Percentiles rank a stretch among this genome's conserved stretches.
phyloP scores from a whole-genome alignment of 2,329 filamentous ascomycete genomes.

The Paracorniculantispora psalliotae region DNA sequence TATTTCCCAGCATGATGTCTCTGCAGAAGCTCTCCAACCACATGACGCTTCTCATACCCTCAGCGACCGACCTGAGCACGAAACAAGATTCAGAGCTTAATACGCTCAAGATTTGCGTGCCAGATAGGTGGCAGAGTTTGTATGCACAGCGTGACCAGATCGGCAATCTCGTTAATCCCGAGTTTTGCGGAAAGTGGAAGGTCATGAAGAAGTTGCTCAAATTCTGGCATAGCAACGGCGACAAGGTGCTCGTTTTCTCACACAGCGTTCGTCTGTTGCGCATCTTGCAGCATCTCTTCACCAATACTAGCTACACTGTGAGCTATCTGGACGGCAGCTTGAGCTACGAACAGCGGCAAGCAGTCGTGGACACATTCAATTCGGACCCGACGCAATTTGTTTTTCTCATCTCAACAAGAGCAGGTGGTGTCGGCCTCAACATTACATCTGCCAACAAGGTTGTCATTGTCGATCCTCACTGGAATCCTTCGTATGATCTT shows the following conservation, averaged over 20 bases:
- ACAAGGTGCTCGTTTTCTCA: constrained; percentile 94
- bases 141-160: constrained; percentile 75
- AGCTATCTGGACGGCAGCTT: constrained; percentile 87
- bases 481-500: constrained; percentile 92
- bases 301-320: constrained; percentile 82
- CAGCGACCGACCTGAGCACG: constrained; percentile 55
- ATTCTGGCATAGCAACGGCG: constrained; percentile 84
- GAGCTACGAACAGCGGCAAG: constrained; percentile 75
- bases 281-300: constrained; percentile 81
- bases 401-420: constrained; percentile 90
- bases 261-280: constrained; percentile 82
- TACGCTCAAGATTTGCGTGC: constrained; percentile 68
- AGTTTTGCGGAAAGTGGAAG: constrained; percentile 97
- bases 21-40: constrained; percentile 91
- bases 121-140: constrained; percentile 67
- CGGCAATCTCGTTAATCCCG: constrained; percentile 73
- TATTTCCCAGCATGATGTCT: constrained; percentile 79
- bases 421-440: constrained; percentile 89
- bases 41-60: constrained; percentile 78
- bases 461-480: constrained; percentile 93
- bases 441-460: constrained; percentile 98
- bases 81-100: constrained; percentile 75
- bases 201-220: constrained; percentile 79
- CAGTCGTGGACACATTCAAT: constrained; percentile 86
- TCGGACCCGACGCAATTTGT: constrained; percentile 82